Conservation (phyloP, 306 rosid genomes). For the Quercus bicolor region DNA sequence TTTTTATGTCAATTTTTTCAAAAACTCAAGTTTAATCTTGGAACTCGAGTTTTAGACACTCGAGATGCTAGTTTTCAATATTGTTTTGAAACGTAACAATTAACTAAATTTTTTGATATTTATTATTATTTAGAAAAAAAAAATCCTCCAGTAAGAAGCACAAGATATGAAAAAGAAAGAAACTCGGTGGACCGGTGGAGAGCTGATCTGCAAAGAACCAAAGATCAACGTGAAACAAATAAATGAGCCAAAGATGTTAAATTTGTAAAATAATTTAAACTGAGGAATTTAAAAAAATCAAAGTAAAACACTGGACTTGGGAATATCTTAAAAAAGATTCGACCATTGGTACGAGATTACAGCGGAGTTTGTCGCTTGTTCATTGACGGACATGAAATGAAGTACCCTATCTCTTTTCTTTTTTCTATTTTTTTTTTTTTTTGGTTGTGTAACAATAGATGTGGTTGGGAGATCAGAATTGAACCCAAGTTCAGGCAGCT, state of each 20-base stretch:
- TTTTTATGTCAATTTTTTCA: no score
- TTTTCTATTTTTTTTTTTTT: no score
- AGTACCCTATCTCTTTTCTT: no score
- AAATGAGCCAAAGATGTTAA: not conserved
- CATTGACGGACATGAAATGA: not conserved
- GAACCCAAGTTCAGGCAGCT: no score
- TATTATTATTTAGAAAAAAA: no score
- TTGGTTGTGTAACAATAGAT: no score
- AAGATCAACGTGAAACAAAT: not conserved
- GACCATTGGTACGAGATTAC: not conserved
- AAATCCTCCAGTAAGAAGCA: not conserved
- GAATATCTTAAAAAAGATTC: not conserved
- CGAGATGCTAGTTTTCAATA: no score
- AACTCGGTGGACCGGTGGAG: not conserved
- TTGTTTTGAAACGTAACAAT: no score
- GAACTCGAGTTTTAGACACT: no score
- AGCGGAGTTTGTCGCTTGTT: not conserved
- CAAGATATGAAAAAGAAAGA: not conserved
- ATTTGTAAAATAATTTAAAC: not conserved
- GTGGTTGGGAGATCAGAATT: no score
- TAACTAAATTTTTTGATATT: no score
- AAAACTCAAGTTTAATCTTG: no score
- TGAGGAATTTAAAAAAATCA: not conserved
- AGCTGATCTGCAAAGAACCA: not conserved
- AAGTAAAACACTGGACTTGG: not conserved